These are phyloP conservation scores for Biscutella laevigata DNA, from an alignment of 441 rosid species.

Conservation along the genomic window DNA sequence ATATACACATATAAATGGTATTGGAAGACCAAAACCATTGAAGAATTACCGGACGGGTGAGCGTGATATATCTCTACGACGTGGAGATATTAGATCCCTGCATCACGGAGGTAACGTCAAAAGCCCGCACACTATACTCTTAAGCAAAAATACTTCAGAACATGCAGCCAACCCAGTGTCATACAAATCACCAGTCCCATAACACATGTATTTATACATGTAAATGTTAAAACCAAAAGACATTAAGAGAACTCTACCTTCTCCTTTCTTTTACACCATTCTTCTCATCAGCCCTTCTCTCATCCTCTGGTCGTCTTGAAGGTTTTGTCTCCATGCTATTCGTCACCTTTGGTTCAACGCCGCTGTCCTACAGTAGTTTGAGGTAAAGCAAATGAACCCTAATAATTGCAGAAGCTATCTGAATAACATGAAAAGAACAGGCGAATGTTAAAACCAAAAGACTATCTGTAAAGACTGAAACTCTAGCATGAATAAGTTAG, in stretches of 20 bases:
- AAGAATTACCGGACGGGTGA: slow-evolving; percentile 35
- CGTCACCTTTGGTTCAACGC: slow-evolving; percentile 39
- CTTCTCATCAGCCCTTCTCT: slow-evolving; percentile 40
- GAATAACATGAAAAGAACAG: slow-evolving; percentile 80
- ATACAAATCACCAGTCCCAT: background rate
- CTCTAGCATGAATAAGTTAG: slow-evolving; percentile 62
- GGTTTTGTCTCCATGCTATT: slow-evolving; percentile 37
- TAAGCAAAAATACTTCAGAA: background rate
- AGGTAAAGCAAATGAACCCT: slow-evolving; percentile 99
- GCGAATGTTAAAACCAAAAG: slow-evolving; percentile 57
- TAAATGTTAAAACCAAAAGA: background rate
- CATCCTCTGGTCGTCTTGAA: slow-evolving; percentile 37
- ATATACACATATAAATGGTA: background rate
- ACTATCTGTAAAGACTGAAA: slow-evolving; percentile 34
- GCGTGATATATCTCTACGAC: slow-evolving; percentile 23
- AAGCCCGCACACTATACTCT: background rate
- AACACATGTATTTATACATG: too few relatives aligned
- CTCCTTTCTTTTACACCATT: slow-evolving; percentile 56
- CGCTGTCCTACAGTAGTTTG: slow-evolving; percentile 99
- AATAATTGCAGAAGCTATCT: slow-evolving; percentile 99
- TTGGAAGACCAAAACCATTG: background rate
- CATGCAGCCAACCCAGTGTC: background rate
- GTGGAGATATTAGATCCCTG: slow-evolving; percentile 43
- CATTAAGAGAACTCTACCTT: slow-evolving; percentile 35
- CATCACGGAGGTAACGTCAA: background rate